Percentiles rank a stretch among this genome's conserved stretches.
Evolutionary conservation across 2,329 filamentous ascomycete species (phyloP).

Genomic region (Teratosphaeriaceae sp.): DNA sequence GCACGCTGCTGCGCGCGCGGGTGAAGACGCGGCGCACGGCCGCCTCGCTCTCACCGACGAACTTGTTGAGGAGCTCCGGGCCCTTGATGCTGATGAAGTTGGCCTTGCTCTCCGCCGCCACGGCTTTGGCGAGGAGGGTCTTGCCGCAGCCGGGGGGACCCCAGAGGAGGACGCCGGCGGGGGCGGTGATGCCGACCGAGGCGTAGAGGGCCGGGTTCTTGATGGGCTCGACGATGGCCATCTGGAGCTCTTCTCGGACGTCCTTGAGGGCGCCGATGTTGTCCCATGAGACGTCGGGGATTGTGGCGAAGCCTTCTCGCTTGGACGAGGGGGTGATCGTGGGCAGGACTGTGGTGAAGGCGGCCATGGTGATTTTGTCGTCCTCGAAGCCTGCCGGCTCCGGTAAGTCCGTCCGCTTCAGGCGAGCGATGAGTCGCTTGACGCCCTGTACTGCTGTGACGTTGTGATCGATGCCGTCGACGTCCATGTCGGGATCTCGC

Average conservation of each 20-base stretch:
- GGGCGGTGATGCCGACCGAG: constrained; percentile 68
- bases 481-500: constrained; percentile 42
- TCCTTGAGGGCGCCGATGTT: constrained; percentile 78
- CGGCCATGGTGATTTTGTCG: constrained; percentile 53
- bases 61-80: constrained; percentile 94
- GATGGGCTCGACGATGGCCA: constrained; percentile 87
- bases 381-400: constrained; percentile 37
- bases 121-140: constrained; percentile 90
- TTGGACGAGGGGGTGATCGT: constrained; percentile 74
- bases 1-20: constrained; percentile 75
- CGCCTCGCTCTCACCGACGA: constrained; percentile 91
- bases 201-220: constrained; percentile 70
- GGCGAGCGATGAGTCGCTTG: constrained; percentile 46
- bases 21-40: constrained; percentile 88
- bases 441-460: constrained; percentile 10
- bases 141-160: constrained; percentile 96
- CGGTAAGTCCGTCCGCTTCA: constrained; percentile 35
- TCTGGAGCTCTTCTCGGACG: constrained; percentile 75
- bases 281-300: constrained; percentile 87
- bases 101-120: constrained; percentile 89
- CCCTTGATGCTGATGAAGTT: constrained; percentile 99
- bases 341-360: constrained; percentile 70
- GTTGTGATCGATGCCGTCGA: constrained; percentile 33
- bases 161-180: constrained; percentile 88
- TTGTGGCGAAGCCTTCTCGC: constrained; percentile 89